A percentile compares a stretch with the other conserved stretches of the same genome.
These are phyloP conservation scores for Cladosporium sp. DNA, from an alignment of 2,329 filamentous ascomycete genomes.

Conservation along the genomic window DNA sequence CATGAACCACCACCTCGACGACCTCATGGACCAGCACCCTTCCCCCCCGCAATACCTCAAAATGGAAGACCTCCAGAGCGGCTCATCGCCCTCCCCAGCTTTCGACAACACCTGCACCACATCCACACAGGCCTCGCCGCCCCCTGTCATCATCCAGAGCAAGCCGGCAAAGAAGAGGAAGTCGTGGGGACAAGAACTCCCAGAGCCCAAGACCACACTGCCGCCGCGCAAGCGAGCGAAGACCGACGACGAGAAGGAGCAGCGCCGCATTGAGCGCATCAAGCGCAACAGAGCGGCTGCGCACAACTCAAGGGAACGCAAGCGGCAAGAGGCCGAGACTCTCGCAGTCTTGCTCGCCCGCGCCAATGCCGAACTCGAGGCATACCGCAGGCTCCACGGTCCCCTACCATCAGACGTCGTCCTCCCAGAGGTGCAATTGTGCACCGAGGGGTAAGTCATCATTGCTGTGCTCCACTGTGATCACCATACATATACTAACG, in stretches of 20 bases:
- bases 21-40: conserved; percentile 8
- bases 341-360: conserved; percentile 56
- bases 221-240: conserved; percentile 96
- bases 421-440: conserved; percentile 36
- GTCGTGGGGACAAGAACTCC: conserved; percentile 97
- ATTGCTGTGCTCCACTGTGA: background rate
- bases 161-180: conserved; percentile 59
- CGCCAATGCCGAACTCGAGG: conserved; percentile 34
- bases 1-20: conserved; percentile 8
- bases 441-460: conserved; percentile 27
- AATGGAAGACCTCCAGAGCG: conserved; percentile 29
- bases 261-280: conserved; percentile 93
- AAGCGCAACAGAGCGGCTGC: conserved; percentile 94
- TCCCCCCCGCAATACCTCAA: conserved; percentile 25
- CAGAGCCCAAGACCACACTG: conserved; percentile 93
- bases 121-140: conserved; percentile 25
- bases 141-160: conserved; percentile 34
- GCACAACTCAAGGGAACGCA: conserved; percentile 93
- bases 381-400: conserved; percentile 35
- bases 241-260: conserved; percentile 98
- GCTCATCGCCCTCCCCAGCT: conserved; percentile 24
- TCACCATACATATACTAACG: background rate
- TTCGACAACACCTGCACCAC: conserved; percentile 14
- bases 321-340: conserved; percentile 85
- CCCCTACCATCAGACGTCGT: conserved; percentile 34